These are phyloP conservation scores for Termitomyces sp. DNA, from an alignment of 768 basidiomycete species.

Conservation along the genomic window DNA sequence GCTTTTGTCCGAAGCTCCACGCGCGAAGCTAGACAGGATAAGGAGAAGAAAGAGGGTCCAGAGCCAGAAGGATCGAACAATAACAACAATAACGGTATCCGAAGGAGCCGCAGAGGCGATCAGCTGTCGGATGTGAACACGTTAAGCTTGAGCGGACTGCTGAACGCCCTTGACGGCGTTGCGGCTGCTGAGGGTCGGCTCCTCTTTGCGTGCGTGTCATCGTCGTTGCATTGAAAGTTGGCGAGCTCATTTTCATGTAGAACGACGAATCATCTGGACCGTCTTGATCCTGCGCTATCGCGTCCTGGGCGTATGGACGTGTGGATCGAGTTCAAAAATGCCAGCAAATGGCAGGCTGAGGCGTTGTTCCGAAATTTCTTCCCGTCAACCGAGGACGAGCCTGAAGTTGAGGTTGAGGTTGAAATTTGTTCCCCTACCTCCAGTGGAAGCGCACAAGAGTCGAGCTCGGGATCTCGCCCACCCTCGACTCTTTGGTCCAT, in stretches of 20 bases:
- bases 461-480: constrained; percentile 5
- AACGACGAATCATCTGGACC: constrained; percentile 89
- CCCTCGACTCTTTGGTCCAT: constrained; percentile 21
- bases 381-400: constrained; percentile 63
- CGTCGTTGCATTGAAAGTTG: neutral
- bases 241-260: constrained; percentile 28
- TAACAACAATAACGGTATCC: constrained; percentile 13
- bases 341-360: constrained; percentile 82
- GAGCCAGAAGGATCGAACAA: constrained; percentile 19
- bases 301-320: constrained; percentile 93
- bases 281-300: constrained; percentile 86
- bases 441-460: neutral
- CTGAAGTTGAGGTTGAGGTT: constrained; percentile 28
- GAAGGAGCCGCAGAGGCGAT: constrained; percentile 41
- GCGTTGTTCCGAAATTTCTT: constrained; percentile 89
- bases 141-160: constrained; percentile 71
- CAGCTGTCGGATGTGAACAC: constrained; percentile 77
- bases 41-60: constrained; percentile 27
- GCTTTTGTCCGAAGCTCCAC: constrained; percentile 77
- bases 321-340: constrained; percentile 87
- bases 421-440: constrained; percentile 13
- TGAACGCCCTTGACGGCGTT: constrained; percentile 86
- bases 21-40: constrained; percentile 45
- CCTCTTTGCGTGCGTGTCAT: constrained; percentile 80
- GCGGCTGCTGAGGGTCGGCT: constrained; percentile 85